Base-by-base conservation (phyloP, 352 stramenopile genomes). In the Sclerospora graminicola region DNA sequence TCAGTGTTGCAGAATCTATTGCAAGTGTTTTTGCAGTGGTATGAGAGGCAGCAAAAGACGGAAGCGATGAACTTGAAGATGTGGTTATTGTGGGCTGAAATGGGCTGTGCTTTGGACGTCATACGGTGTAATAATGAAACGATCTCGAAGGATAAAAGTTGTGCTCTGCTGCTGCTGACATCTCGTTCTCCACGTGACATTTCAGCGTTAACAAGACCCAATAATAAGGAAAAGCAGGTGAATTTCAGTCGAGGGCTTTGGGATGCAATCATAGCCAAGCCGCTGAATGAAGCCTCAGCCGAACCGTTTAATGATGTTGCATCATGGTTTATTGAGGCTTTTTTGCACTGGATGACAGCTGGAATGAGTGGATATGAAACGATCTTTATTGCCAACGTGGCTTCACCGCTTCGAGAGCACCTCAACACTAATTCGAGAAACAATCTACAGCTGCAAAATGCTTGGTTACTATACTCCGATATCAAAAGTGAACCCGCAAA, bases 321-420 rank as follows among this genome's bases (percentile, higher is more conserved):
- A 14, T 7, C 21, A 4, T 26, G 13, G 13, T 46, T 68, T 29
- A n/a, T 63, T 10, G 42, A 54, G 10, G 32, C 53, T 34, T 72
- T 52, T 41, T 19, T 52, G 8, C 40, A 62, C 8, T 72, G 58
- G 65, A 57, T 63, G 49, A 13, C 24, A 2, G 23, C 13, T 18
- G 61, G 54, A 3, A 76, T 76, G 54, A 39, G 28, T 24, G 55
- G 50, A 3, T 72, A 62, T 43, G 58, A 72, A 45, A 9, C 58
- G 4, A 52, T 18, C 8, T 76, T 68, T 40, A 48, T 72, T 15
- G 45, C 36, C 0, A 69, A 63, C 31, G 43, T 66, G 19, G 58
- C 52, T n/a, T 24, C 38, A 16, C 21, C 44, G 1, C 32, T 72
- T 28, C 35, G 39, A 36, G 37, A 34, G 11, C 29, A 68, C 28